phyloP scores from a whole-genome alignment of 2,329 filamentous ascomycete species.

The Aspergillus sp. region DNA sequence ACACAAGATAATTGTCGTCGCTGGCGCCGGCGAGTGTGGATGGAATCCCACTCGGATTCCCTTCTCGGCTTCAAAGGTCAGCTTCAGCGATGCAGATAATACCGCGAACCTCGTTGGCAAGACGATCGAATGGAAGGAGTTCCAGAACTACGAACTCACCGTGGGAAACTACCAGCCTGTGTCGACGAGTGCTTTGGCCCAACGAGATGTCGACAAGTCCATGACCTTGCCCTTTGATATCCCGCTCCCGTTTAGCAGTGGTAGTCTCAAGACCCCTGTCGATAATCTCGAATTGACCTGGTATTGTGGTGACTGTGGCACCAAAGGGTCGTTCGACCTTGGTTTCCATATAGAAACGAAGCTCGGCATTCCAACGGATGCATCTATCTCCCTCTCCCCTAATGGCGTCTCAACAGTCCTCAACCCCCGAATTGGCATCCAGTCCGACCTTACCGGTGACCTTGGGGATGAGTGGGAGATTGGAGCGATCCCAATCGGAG shows the following conservation, averaged over 20 bases:
- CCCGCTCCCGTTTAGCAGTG: constrained; percentile 14
- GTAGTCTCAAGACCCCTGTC: constrained; percentile 11
- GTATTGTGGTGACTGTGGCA: constrained; percentile 14
- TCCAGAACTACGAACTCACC: constrained; percentile 22
- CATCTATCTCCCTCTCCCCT: background rate
- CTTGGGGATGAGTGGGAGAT: constrained; percentile 16
- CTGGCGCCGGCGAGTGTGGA: constrained; percentile 22
- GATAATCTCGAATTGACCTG: constrained; percentile 2
- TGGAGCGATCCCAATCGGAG: constrained; percentile 21
- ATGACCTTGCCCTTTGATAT: constrained; percentile 19
- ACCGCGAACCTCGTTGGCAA: constrained; percentile 18
- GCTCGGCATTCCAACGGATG: no score
- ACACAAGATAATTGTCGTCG: constrained; percentile 20
- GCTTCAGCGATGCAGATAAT: constrained; percentile 15
- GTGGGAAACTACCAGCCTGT: constrained; percentile 12
- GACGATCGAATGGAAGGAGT: constrained; percentile 18
- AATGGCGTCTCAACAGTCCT: constrained; percentile 17
- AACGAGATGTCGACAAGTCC: constrained; percentile 11
- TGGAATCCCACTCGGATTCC: constrained; percentile 22
- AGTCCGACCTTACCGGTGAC: constrained; percentile 17
- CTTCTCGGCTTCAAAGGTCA: constrained; percentile 19
- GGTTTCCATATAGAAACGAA: constrained; percentile 17
- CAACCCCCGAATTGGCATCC: constrained; percentile 18
- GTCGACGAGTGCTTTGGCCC: background rate
- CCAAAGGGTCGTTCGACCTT: constrained; percentile 22